A percentile compares a stretch with the other conserved stretches of the same genome.
These are phyloP conservation scores for Pythium chondricola DNA, from an alignment of 352 stramenopile species.

Conservation along the genomic window DNA sequence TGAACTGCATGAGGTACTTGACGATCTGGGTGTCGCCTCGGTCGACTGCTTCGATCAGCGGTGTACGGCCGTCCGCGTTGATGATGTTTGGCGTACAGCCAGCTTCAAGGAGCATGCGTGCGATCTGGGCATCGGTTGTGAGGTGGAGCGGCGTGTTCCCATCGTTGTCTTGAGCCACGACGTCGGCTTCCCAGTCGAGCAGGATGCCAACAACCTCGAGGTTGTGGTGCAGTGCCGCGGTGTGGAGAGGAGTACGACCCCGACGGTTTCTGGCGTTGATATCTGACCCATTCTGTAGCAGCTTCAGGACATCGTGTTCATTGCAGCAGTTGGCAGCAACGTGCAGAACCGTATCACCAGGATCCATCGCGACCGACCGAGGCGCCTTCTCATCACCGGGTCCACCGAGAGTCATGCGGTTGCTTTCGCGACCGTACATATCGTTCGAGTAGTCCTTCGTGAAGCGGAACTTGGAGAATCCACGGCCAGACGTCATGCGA, in stretches of 20 bases:
- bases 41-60: constrained; percentile 76
- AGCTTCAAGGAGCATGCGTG: constrained; percentile 74
- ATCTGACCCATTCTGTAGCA: constrained; percentile 83
- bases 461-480: constrained; percentile 71
- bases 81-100: constrained; percentile 82
- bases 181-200: constrained; percentile 75
- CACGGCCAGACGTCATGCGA: constrained; percentile 22
- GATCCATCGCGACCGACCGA: constrained; percentile 77
- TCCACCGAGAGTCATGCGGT: constrained; percentile 20
- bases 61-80: constrained; percentile 69
- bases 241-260: constrained; percentile 76
- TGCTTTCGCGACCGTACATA: constrained; percentile 14
- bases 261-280: constrained; percentile 80
- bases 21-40: constrained; percentile 66
- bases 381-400: constrained; percentile 33
- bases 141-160: constrained; percentile 83
- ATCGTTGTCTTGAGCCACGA: constrained; percentile 72
- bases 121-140: constrained; percentile 69
- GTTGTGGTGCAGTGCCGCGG: constrained; percentile 75
- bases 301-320: constrained; percentile 76
- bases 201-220: constrained; percentile 77
- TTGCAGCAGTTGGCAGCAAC: constrained; percentile 84
- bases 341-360: constrained; percentile 82
- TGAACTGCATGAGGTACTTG: constrained; percentile 74
- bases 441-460: constrained; percentile 75